Evolutionary conservation across 2,329 filamentous ascomycete genomes (phyloP), one percentile per base, ranked within the genome.

Genomic region (Aspergillus neoniger): DNA sequence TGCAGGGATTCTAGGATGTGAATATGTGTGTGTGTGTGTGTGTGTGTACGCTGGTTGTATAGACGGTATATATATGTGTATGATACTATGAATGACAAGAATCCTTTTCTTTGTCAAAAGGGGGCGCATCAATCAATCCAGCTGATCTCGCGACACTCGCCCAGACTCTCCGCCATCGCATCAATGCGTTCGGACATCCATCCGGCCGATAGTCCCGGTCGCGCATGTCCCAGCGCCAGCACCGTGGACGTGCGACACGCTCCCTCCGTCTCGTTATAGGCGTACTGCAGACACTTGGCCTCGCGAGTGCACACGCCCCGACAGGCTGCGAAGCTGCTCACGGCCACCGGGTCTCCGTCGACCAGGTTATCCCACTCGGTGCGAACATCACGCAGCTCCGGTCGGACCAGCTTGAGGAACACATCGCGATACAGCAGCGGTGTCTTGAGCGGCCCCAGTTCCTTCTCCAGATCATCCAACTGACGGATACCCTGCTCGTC

Each of bases 391-490:
- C 51, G 44, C 32, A 61, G 49, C 21, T 28, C 15, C 25, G 56
- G 55, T 23, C 62, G 6, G 2, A 39, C 23, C 25, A 63, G 17
- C 25, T 57, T 14, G 25, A 17, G 38, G 12, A 61, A 63, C 12
- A 61, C 53, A 59, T 63, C 62, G 15, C 56, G 53, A 23, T 58
- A 61, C 12, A 57, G 8, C 52, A 61, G 53, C 2, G 87, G 76
- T 0, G 83, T 83, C 3, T 44, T 44, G 19, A 14, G 10, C n/a
- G 17, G 19, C 8, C 15, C 25, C 25, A 17, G 8, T 3, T 19
- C 25, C 15, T 4, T 21, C 53, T 83, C 78, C 28, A 83, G 78
- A 9, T 70, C 70, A 67, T 75, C 78, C 54, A 83, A 69, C 9
- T 72, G 69, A n/a, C 72, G 68, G 8, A 79, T 76, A 30, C 82